These are phyloP conservation scores for Macrophomina phaseolina DNA, from an alignment of 2,329 filamentous ascomycete species.

Conservation along the genomic window DNA sequence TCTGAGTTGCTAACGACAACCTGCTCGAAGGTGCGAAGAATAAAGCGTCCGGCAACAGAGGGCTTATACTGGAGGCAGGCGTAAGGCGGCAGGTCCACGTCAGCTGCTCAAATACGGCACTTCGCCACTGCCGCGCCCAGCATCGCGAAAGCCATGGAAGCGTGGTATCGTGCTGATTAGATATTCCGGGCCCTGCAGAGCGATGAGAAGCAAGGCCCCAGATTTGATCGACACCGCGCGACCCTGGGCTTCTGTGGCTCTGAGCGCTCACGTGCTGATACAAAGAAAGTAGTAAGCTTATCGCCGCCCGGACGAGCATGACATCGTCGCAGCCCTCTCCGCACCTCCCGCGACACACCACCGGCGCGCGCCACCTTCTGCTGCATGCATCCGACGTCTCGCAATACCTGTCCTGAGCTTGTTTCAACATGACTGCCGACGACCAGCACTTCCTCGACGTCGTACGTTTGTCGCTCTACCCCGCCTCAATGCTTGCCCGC, in stretches of 20 bases:
- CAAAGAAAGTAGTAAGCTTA: conserved; percentile 15
- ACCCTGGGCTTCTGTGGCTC: conserved; percentile 3
- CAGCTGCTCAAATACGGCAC: not conserved
- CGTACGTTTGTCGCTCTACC: conserved; percentile 57
- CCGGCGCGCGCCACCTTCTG: not conserved
- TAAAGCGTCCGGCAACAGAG: not conserved
- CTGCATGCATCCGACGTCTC: conserved; percentile 24
- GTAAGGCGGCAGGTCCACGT: conserved; percentile 13
- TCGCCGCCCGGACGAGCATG: conserved; percentile 15
- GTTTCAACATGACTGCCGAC: conserved; percentile 70
- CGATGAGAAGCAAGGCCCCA: conserved; percentile 1
- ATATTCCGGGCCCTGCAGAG: not conserved
- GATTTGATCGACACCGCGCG: conserved; percentile 17
- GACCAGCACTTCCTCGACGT: conserved; percentile 79
- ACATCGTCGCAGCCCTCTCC: conserved; percentile 19
- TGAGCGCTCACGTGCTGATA: conserved; percentile 22
- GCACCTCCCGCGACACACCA: conserved; percentile 18
- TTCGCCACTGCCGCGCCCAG: conserved; percentile 15
- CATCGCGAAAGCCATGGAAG: conserved; percentile 5
- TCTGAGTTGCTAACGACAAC: not conserved
- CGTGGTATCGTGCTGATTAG: not conserved
- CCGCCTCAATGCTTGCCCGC: not conserved
- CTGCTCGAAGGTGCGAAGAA: not conserved
- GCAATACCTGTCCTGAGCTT: conserved; percentile 11
- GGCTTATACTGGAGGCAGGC: not conserved